Evolutionary conservation across 768 basidiomycete genomes (phyloP).

Genomic region (Pleurotus tuber-regium): DNA sequence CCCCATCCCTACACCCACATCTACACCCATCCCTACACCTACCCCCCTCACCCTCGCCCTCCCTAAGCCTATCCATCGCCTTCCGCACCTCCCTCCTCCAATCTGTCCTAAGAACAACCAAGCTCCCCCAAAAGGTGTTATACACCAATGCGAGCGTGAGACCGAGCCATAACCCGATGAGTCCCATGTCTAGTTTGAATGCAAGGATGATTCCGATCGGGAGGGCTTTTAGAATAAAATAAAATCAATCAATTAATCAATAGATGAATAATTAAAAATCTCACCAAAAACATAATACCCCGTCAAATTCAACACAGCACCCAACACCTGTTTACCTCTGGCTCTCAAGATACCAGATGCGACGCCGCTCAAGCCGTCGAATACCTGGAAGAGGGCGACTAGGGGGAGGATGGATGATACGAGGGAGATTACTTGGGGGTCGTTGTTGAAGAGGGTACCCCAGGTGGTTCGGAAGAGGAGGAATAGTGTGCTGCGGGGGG

Average conservation of each 20-base stretch:
- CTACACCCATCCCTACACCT: too few relatives aligned
- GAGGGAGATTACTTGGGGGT: constrained; percentile 38
- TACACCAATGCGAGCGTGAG: constrained; percentile 48
- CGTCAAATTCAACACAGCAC: not conserved
- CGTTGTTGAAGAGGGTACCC: constrained; percentile 72
- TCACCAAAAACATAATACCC: not conserved
- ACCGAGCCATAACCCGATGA: constrained; percentile 68
- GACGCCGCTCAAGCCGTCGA: constrained; percentile 55
- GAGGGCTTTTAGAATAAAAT: constrained; percentile 38
- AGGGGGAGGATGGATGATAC: constrained; percentile 53
- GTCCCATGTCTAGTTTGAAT: constrained; percentile 40
- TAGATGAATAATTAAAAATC: not conserved
- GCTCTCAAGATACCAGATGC: constrained; percentile 61
- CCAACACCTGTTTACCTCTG: constrained; percentile 53
- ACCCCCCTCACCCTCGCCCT: not conserved
- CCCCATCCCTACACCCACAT: too few relatives aligned
- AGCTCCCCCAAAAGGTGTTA: constrained; percentile 35
- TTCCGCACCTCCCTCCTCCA: constrained; percentile 52
- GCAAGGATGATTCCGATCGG: constrained; percentile 60
- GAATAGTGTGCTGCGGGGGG: constrained; percentile 47
- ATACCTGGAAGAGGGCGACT: constrained; percentile 58
- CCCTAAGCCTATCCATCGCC: constrained; percentile 21
- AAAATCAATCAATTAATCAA: too few relatives aligned
- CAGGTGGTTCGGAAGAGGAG: constrained; percentile 62
- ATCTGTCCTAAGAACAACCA: constrained; percentile 39